Conservation (phyloP, 2,329 filamentous ascomycete genomes). For the Aspergillus hiratsukae region DNA sequence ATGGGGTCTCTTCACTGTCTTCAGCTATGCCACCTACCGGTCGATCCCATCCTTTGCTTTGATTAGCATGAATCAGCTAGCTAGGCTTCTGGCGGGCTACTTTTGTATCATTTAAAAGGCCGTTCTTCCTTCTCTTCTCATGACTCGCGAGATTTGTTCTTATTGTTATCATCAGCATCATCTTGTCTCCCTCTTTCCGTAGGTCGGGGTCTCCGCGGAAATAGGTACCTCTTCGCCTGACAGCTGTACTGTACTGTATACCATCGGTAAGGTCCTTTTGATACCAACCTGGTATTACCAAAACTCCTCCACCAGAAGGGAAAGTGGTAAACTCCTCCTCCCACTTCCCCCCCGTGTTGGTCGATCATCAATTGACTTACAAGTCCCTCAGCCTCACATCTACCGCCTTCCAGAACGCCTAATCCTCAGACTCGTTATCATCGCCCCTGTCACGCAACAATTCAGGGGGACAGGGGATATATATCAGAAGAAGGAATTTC, state of each 20-base stretch:
- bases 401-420: slow-evolving; percentile 26
- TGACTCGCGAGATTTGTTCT: neutral
- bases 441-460: slow-evolving; percentile 5
- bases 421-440: neutral
- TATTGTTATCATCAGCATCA: slow-evolving; percentile 4
- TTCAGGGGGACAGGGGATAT: slow-evolving; percentile 14
- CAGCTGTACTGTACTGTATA: neutral
- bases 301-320: neutral
- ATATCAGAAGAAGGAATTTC: neutral
- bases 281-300: neutral
- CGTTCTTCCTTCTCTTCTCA: neutral
- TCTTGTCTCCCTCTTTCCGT: neutral
- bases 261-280: neutral
- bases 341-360: slow-evolving; percentile 3
- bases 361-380: slow-evolving; percentile 6
- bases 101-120: slow-evolving; percentile 1
- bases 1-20: slow-evolving; percentile 9
- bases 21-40: slow-evolving; percentile 14
- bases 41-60: slow-evolving; percentile 18
- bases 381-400: slow-evolving; percentile 22
- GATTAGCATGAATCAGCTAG: slow-evolving; percentile 8
- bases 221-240: neutral
- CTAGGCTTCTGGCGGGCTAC: neutral
- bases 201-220: too few species aligned
- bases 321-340: neutral